Evolutionary conservation across 352 stramenopile species (phyloP).

Genomic region (Blastocystis sp.): DNA sequence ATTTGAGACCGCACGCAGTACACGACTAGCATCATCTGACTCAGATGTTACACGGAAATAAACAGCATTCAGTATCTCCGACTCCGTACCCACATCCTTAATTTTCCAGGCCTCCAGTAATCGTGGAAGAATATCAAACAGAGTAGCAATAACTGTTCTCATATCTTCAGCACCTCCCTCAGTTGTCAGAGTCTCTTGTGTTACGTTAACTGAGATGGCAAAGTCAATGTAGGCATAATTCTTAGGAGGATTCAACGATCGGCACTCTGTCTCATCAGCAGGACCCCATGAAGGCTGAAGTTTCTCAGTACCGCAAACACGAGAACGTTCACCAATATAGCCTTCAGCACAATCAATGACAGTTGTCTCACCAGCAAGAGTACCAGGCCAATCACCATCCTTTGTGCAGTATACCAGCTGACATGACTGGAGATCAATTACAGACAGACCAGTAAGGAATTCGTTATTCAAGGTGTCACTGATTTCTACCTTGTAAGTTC

Average conservation of each 20-base stretch:
- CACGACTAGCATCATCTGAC: neutral
- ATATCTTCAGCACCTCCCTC: neutral
- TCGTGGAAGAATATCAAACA: neutral
- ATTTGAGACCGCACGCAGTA: neutral
- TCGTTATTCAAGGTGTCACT: neutral
- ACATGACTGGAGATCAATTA: neutral
- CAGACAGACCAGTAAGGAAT: neutral
- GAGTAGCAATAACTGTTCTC: neutral
- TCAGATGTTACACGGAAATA: neutral
- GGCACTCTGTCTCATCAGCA: neutral
- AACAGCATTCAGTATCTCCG: neutral
- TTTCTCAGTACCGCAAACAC: neutral
- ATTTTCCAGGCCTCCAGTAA: neutral
- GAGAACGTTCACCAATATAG: slow-evolving; percentile 14
- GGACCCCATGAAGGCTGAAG: neutral
- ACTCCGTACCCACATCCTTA: neutral
- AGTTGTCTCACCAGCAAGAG: neutral
- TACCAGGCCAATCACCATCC: neutral
- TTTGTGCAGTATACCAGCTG: slow-evolving; percentile 32
- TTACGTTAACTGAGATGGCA: neutral
- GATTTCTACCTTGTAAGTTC: slow-evolving; percentile 14
- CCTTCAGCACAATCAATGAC: slow-evolving; percentile 1
- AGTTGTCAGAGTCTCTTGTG: neutral
- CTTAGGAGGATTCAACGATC: neutral
- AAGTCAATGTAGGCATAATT: neutral